Percentiles rank a stretch among this genome's conserved stretches.
phyloP scores from a whole-genome alignment of 345 rosid genomes.

The Populus davidiana region DNA sequence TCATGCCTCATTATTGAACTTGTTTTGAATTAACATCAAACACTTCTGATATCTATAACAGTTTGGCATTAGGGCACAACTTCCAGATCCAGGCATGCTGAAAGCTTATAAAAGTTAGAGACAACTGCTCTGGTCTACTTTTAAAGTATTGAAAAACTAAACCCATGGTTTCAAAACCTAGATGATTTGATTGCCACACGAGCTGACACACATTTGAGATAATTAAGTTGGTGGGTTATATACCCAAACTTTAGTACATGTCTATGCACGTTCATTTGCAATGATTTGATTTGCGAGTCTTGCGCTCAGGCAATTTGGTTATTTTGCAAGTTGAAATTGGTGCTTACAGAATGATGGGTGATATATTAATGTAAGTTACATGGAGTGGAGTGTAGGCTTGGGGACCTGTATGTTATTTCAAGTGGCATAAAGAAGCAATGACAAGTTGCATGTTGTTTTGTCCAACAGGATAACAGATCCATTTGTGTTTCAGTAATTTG shows the following conservation, averaged over 20 bases:
- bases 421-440: too few species aligned
- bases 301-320: background rate
- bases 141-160: too few species aligned
- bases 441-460: too few species aligned
- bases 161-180: background rate
- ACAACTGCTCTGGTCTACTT: background rate
- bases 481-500: too few species aligned
- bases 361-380: too few species aligned
- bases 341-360: too few species aligned
- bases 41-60: background rate
- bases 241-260: background rate
- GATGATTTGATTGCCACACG: too few species aligned
- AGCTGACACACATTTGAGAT: background rate
- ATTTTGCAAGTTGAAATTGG: too few species aligned
- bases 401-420: too few species aligned
- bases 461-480: too few species aligned
- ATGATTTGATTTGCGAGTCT: background rate
- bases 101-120: background rate
- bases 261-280: background rate
- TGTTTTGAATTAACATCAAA: background rate
- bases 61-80: background rate
- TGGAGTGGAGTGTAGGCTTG: too few species aligned
- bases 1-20: background rate
- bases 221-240: too few species aligned
- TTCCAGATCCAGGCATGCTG: background rate